phyloP scores from a whole-genome alignment of 2,329 filamentous ascomycete species.

The Sarocladium oryzae region DNA sequence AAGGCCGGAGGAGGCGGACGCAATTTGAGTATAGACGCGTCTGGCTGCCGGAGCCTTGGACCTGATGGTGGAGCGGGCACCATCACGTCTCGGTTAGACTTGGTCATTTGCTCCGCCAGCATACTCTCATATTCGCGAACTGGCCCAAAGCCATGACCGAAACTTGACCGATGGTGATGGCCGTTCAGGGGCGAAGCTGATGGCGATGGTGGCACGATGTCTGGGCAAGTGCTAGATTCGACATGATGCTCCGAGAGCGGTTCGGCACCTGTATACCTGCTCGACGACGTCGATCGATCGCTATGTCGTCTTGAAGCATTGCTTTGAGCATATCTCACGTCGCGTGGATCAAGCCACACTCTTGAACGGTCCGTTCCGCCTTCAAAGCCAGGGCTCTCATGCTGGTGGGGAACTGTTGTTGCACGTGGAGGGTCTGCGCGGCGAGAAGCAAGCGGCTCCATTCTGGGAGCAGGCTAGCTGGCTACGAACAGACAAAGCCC shows the following conservation, averaged over 20 bases:
- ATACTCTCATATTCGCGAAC: not conserved
- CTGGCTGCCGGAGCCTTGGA: not conserved
- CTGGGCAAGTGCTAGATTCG: not conserved
- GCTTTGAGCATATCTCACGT: not conserved
- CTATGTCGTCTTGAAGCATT: not conserved
- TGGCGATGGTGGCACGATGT: slow-evolving; percentile 1
- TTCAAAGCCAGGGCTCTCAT: not conserved
- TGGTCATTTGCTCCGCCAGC: not conserved
- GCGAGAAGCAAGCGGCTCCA: not conserved
- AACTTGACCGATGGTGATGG: not conserved
- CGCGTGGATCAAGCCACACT: not conserved
- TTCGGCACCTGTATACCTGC: not conserved
- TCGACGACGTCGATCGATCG: slow-evolving; percentile 3
- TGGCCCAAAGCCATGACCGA: not conserved
- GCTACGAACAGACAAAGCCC: not conserved
- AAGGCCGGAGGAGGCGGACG: not conserved
- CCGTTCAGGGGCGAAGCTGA: not conserved
- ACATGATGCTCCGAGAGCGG: not conserved
- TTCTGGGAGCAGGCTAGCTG: not conserved
- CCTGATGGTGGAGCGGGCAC: not conserved
- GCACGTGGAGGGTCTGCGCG: not conserved
- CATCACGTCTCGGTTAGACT: not conserved
- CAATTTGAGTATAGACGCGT: not conserved
- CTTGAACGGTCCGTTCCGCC: not conserved
- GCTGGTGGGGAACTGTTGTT: not conserved